Evolutionary conservation across 1,284 basidiomycete species (phyloP).

Genomic region (Anthracocystis walkeri): DNA sequence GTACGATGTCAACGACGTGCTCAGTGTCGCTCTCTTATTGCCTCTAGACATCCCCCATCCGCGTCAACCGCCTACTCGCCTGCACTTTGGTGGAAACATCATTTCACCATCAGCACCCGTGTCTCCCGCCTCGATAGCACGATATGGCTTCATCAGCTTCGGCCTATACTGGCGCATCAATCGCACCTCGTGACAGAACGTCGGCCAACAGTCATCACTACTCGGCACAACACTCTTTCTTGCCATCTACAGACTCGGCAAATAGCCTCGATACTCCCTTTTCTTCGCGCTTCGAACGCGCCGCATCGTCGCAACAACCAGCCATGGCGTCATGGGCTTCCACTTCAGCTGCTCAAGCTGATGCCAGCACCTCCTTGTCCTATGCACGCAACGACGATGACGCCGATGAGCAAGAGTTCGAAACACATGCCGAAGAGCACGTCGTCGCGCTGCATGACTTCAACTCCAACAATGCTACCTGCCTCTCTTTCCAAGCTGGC

Average conservation of each 20-base stretch:
- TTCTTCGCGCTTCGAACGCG: conserved; percentile 27
- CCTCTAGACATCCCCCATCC: conserved; percentile 1
- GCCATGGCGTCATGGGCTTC: conserved; percentile 31
- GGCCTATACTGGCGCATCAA: conserved; percentile 7
- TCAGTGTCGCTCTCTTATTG: conserved; percentile 8
- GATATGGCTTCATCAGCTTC: conserved; percentile 22
- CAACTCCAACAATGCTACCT: conserved; percentile 71
- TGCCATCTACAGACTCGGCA: conserved; percentile 23
- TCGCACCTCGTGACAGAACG: conserved; percentile 1
- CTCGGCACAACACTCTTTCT: conserved; percentile 19
- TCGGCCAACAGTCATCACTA: conserved; percentile 10
- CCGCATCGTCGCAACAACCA: conserved; percentile 18
- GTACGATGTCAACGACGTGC: conserved; percentile 13
- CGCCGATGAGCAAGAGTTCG: conserved; percentile 24
- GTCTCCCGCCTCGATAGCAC: background rate
- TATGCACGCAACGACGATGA: conserved; percentile 15
- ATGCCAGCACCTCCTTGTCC: conserved; percentile 20
- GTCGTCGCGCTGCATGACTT: conserved; percentile 70
- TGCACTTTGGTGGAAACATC: no score
- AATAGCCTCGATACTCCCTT: conserved; percentile 30
- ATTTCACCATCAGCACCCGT: background rate
- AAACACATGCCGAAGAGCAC: conserved; percentile 56
- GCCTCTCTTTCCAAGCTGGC: conserved; percentile 87
- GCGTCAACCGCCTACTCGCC: background rate
- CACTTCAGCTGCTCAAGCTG: conserved; percentile 21